phyloP scores from a whole-genome alignment of 306 rosid species.

The Neltuma alba region DNA sequence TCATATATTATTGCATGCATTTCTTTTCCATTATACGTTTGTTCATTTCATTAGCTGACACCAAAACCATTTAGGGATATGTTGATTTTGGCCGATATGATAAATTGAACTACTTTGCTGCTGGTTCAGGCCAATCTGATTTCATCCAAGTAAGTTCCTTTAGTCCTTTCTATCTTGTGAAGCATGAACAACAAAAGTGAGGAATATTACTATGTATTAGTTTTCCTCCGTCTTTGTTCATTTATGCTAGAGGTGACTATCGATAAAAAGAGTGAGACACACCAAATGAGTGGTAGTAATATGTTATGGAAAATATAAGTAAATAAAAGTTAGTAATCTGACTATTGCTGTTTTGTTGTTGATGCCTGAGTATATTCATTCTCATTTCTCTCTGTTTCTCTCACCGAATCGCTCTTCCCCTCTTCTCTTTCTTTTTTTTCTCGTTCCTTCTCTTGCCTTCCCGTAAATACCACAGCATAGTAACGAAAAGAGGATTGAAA shows the following conservation, averaged over 20 bases:
- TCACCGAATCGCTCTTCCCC: too few species aligned
- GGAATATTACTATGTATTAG: slow-evolving; percentile 16
- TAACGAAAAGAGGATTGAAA: slow-evolving; percentile 12
- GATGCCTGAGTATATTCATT: too few species aligned
- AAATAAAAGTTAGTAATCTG: too few species aligned
- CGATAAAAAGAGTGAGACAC: slow-evolving; percentile 8
- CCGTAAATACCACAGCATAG: too few species aligned
- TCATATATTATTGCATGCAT: slow-evolving; percentile 13
- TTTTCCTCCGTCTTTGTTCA: background rate
- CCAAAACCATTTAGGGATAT: slow-evolving; percentile 69
- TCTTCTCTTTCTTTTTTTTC: too few species aligned
- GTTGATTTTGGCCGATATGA: slow-evolving; percentile 87
- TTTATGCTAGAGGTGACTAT: slow-evolving; percentile 22
- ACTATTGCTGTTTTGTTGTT: too few species aligned
- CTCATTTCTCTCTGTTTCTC: too few species aligned
- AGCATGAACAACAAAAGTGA: slow-evolving; percentile 14
- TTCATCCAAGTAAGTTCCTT: slow-evolving; percentile 78
- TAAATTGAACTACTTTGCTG: slow-evolving; percentile 64
- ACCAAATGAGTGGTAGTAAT: slow-evolving; percentile 19
- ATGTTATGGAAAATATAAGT: too few species aligned
- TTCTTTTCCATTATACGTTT: slow-evolving; percentile 30
- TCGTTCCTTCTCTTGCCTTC: too few species aligned
- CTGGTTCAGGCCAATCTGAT: slow-evolving; percentile 73
- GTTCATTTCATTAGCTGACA: slow-evolving; percentile 36
- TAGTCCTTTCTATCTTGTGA: slow-evolving; percentile 10